Percentiles rank a stretch among this genome's conserved stretches.
Conservation (phyloP, 192 early-diverging fungal species). For the Backusella sp. region DNA sequence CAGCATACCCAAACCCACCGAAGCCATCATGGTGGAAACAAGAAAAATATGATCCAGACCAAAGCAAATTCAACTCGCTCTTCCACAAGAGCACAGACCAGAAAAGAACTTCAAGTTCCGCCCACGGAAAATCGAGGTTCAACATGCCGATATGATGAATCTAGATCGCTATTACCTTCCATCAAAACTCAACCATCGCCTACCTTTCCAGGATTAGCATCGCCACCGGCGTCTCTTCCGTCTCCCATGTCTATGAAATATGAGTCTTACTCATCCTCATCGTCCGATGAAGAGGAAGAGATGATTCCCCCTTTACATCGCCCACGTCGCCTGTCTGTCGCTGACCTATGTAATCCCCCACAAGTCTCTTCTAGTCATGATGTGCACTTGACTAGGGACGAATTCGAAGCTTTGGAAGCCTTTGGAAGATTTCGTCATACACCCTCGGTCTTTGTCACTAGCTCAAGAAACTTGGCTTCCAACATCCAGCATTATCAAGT, state of each 20-base stretch:
- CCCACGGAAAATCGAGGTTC: background rate
- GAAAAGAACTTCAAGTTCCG: background rate
- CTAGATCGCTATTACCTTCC: background rate
- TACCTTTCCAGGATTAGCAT: background rate
- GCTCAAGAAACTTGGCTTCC: background rate
- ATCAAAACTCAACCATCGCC: background rate
- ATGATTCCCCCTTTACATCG: background rate
- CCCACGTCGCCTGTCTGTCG: slow-evolving; percentile 17
- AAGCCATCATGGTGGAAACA: background rate
- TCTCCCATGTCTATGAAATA: background rate
- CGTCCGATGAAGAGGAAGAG: background rate
- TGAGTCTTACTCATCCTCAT: background rate
- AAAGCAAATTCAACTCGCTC: background rate
- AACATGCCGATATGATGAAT: background rate
- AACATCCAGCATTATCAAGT: background rate
- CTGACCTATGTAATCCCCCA: slow-evolving; percentile 31
- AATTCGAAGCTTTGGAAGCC: slow-evolving; percentile 35
- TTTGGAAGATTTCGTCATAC: slow-evolving; percentile 32
- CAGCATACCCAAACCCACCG: slow-evolving; percentile 76
- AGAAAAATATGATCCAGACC: background rate
- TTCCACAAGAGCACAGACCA: slow-evolving; percentile 4
- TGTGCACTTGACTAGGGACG: slow-evolving; percentile 29
- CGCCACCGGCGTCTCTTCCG: background rate
- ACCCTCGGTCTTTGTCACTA: background rate
- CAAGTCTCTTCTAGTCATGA: background rate